Evolutionary conservation across 2,329 filamentous ascomycete genomes (phyloP).

Genomic region (Trichocomaceae sp.): DNA sequence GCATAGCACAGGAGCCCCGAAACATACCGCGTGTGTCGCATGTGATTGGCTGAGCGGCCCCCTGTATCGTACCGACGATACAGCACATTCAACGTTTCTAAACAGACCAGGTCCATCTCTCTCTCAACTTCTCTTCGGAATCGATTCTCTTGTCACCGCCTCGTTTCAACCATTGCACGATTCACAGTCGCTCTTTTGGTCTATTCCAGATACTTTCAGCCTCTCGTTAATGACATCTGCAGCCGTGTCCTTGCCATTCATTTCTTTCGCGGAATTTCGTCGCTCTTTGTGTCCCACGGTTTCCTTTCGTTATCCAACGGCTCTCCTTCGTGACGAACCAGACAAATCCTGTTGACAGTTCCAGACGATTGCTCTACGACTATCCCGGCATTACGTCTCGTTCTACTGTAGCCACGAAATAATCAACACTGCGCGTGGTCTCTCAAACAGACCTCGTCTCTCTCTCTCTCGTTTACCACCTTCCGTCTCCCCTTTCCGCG

Average conservation of each 20-base stretch:
- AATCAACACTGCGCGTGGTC: neutral
- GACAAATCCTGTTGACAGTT: neutral
- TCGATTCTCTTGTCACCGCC: neutral
- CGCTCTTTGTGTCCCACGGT: conserved; percentile 13
- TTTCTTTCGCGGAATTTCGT: conserved; percentile 6
- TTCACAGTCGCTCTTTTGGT: conserved; percentile 7
- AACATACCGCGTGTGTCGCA: neutral
- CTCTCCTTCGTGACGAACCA: conserved; percentile 9
- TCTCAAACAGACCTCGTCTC: neutral
- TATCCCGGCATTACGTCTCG: neutral
- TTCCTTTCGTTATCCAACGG: conserved; percentile 11
- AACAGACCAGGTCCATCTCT: no score
- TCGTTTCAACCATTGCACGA: neutral
- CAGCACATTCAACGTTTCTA: conserved; percentile 1
- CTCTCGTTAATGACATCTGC: conserved; percentile 2
- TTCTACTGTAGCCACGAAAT: no score
- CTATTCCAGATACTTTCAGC: neutral
- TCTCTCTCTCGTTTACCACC: neutral
- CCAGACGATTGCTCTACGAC: neutral
- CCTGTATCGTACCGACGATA: conserved; percentile 3
- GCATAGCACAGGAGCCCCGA: neutral
- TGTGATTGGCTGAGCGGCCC: neutral
- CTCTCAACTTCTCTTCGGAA: neutral
- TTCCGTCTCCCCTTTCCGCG: neutral
- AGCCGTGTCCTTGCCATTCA: neutral